Evolutionary conservation across 2,329 filamentous ascomycete genomes (phyloP).

Genomic region (Bertia moriformis): DNA sequence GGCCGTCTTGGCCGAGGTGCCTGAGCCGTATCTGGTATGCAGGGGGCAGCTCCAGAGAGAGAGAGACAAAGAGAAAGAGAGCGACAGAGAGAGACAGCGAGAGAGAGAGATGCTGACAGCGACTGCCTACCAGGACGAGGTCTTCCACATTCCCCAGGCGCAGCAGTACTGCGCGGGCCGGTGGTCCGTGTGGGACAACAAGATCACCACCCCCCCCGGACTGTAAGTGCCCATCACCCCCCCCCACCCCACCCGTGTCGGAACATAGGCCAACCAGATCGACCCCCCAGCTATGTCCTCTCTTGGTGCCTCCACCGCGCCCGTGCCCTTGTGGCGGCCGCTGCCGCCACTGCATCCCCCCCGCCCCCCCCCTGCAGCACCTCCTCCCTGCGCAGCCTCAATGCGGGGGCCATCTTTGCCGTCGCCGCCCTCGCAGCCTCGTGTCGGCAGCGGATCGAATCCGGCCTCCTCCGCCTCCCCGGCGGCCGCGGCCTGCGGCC

Average conservation of each 20-base stretch:
- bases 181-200: constrained; percentile 77
- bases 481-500: constrained; percentile 3
- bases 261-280: constrained; percentile 4
- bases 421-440: constrained; percentile 24
- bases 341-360: no score
- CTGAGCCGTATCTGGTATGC: constrained; percentile 37
- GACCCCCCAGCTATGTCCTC: constrained; percentile 8
- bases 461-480: constrained; percentile 16
- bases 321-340: constrained; percentile 17
- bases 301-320: constrained; percentile 19
- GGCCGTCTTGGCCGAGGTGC: constrained; percentile 22
- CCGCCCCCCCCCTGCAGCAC: not conserved
- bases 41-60: not conserved
- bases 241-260: not conserved
- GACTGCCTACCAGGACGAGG: constrained; percentile 48
- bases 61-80: not conserved
- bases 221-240: constrained; percentile 34
- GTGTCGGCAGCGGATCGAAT: constrained; percentile 37
- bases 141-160: constrained; percentile 83
- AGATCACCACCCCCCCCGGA: constrained; percentile 91
- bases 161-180: constrained; percentile 68
- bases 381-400: constrained; percentile 16
- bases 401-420: constrained; percentile 13
- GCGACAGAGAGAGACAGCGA: no score
- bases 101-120: not conserved